Percentiles rank a stretch among this genome's conserved stretches.
These are phyloP conservation scores for Xylariaceae sp. DNA, from an alignment of 2,329 filamentous ascomycete genomes.

Conservation along the genomic window DNA sequence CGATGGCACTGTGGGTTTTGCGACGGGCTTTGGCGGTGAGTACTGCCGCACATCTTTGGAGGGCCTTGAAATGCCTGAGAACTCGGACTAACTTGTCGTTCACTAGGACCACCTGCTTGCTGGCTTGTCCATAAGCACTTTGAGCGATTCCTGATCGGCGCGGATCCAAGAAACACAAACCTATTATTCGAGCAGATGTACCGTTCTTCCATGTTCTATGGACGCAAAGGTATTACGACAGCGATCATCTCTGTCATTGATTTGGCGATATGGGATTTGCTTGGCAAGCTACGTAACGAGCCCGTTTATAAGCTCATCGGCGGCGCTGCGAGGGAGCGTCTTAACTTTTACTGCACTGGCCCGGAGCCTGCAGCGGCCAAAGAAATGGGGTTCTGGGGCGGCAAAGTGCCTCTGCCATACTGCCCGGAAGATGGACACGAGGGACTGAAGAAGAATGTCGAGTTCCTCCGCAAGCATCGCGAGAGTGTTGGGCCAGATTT, in stretches of 20 bases:
- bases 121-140: conserved; percentile 95
- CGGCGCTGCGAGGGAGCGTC: conserved; percentile 75
- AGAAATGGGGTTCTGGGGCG: conserved; percentile 83
- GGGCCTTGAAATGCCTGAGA: not conserved
- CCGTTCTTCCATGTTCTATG: conserved; percentile 92
- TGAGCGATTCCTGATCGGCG: conserved; percentile 82
- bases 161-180: conserved; percentile 87
- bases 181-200: conserved; percentile 96
- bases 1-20: conserved; percentile 90
- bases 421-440: conserved; percentile 81
- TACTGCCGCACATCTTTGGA: not conserved
- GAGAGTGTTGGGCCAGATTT: conserved; percentile 85
- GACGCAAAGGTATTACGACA: conserved; percentile 83
- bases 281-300: conserved; percentile 87
- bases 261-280: conserved; percentile 84
- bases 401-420: conserved; percentile 85
- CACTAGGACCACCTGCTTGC: conserved; percentile 76
- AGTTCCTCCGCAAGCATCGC: conserved; percentile 80
- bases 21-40: conserved; percentile 82
- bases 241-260: conserved; percentile 95
- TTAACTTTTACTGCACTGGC: conserved; percentile 94
- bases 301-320: conserved; percentile 94
- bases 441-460: conserved; percentile 83
- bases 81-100: conserved; percentile 1
- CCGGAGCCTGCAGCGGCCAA: conserved; percentile 78